Percentiles rank a stretch among this genome's conserved stretches.
Evolutionary conservation across 169 alveolate species (phyloP).

Genomic region (Plasmodium reichenowi): DNA sequence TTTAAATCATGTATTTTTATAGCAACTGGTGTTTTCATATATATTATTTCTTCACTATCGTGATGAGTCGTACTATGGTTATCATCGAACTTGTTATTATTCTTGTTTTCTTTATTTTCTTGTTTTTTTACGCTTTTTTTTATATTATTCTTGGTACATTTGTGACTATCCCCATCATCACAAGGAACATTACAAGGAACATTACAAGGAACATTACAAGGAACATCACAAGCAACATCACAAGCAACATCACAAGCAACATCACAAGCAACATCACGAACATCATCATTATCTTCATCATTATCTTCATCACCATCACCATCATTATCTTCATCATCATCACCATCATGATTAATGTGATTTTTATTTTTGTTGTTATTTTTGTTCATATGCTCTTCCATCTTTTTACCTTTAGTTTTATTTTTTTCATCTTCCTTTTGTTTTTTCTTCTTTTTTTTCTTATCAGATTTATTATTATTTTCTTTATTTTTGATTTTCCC

Average conservation of each 20-base stretch:
- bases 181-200: too few species aligned
- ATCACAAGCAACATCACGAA: too few species aligned
- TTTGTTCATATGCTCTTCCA: not conserved
- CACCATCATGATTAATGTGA: not conserved
- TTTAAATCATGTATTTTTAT: slow-evolving; percentile 66
- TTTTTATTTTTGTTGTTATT: not conserved
- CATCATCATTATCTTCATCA: too few species aligned
- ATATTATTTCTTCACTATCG: slow-evolving; percentile 13
- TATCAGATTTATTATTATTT: not conserved
- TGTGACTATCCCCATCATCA: too few species aligned
- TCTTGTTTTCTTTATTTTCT: not conserved
- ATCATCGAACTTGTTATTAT: too few species aligned
- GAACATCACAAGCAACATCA: too few species aligned
- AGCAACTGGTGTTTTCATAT: slow-evolving; percentile 61
- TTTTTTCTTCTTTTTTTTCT: not conserved
- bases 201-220: too few species aligned
- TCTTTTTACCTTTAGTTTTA: not conserved
- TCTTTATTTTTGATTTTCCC: slow-evolving; percentile 10
- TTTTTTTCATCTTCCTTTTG: not conserved
- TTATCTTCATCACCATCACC: not conserved
- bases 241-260: too few species aligned
- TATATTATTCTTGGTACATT: too few species aligned
- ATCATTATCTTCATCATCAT: not conserved
- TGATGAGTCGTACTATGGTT: not conserved
- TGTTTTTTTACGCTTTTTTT: not conserved